Conservation (phyloP, 768 basidiomycete species). For the Fomitopsis pulvina region DNA sequence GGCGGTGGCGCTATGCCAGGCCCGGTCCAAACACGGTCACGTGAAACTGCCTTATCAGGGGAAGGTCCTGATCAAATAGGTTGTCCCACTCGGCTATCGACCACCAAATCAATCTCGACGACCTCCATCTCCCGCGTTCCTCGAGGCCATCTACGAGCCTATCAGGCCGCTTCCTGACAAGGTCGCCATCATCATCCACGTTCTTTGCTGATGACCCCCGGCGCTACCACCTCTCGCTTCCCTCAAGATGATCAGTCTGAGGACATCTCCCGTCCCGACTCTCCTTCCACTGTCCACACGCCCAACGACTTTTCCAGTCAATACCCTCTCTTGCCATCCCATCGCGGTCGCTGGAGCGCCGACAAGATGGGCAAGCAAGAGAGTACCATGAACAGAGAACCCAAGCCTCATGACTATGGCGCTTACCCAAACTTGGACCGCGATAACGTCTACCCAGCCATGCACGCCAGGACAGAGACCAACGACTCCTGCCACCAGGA, state of each 20-base stretch:
- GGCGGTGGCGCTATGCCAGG: not conserved
- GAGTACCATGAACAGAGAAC: slow-evolving; percentile 1
- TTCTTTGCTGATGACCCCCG: not conserved
- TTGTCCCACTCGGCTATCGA: not conserved
- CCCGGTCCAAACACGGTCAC: not conserved
- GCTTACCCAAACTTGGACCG: slow-evolving; percentile 17
- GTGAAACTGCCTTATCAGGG: not conserved
- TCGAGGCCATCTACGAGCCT: not conserved
- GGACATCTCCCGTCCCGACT: not conserved
- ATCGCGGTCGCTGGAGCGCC: not conserved
- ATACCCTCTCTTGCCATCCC: slow-evolving; percentile 6
- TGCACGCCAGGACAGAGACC: slow-evolving; percentile 1
- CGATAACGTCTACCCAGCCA: slow-evolving; percentile 13
- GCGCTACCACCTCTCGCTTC: not conserved
- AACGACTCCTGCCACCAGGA: slow-evolving; percentile 3
- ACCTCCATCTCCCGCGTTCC: not conserved
- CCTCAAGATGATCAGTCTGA: not conserved
- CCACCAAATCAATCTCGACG: not conserved
- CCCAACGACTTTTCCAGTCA: slow-evolving; percentile 8
- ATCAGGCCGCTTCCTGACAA: not conserved
- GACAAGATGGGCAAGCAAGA: not conserved
- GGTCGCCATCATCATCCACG: not conserved
- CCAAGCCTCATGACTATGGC: slow-evolving; percentile 11
- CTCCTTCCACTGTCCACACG: not conserved
- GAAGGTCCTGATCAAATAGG: not conserved